These are phyloP conservation scores for Globisporangium lucens DNA, from an alignment of 352 stramenopile species.

Conservation along the genomic window DNA sequence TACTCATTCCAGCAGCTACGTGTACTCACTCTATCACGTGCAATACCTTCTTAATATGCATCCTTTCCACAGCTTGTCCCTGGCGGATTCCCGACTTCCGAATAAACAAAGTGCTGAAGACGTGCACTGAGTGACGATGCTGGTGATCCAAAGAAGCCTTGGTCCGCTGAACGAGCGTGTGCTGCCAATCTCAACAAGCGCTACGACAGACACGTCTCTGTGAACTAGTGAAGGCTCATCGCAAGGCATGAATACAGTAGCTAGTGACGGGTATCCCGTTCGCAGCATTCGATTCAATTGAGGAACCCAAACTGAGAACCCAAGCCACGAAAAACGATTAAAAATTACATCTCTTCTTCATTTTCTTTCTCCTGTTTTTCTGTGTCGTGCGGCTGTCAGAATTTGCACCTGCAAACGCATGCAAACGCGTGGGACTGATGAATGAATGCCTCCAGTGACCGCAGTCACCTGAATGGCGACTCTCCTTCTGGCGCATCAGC, in stretches of 20 bases:
- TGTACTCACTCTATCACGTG: background rate
- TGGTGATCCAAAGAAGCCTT: no score
- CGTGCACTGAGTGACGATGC: no score
- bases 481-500: background rate
- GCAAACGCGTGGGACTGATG: background rate
- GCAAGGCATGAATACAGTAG: no score
- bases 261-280: background rate
- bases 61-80: slow-evolving; percentile 61
- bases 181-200: no score
- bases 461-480: background rate
- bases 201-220: no score
- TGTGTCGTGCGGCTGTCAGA: background rate
- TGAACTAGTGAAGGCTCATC: no score
- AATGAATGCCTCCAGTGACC: background rate
- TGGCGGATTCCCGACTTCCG: slow-evolving; percentile 55
- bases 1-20: background rate
- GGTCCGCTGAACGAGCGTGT: no score
- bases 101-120: slow-evolving; percentile 15
- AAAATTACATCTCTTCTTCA: slow-evolving; percentile 12
- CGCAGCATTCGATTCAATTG: background rate
- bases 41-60: background rate
- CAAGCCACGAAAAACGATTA: background rate
- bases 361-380: slow-evolving; percentile 5
- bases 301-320: background rate
- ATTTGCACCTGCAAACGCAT: background rate